phyloP scores from a whole-genome alignment of 441 rosid species.

The Gossypium armourianum region DNA sequence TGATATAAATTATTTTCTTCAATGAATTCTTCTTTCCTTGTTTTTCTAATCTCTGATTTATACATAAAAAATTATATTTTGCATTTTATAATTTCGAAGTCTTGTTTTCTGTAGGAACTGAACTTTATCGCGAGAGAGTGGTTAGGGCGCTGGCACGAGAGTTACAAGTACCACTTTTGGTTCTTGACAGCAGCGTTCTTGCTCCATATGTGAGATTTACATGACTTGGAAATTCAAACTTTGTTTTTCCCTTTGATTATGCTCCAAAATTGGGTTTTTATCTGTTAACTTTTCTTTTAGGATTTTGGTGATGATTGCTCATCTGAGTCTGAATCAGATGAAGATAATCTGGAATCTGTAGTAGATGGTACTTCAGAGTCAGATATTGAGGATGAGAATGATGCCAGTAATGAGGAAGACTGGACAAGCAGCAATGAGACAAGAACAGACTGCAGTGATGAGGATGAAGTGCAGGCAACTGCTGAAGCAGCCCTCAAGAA shows the following conservation, averaged over 20 bases:
- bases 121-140: constrained; percentile 83
- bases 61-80: constrained; percentile 8
- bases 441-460: constrained; percentile 59
- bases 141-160: constrained; percentile 85
- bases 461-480: constrained; percentile 50
- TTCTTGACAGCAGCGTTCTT: constrained; percentile 80
- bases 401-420: constrained; percentile 61
- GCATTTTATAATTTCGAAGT: constrained; percentile 9
- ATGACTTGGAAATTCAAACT: constrained; percentile 7
- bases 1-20: neutral
- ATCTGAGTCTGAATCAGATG: constrained; percentile 60
- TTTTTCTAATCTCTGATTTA: neutral
- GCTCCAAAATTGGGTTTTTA: constrained; percentile 8
- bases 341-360: constrained; percentile 41
- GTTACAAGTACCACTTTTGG: constrained; percentile 68
- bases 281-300: constrained; percentile 33
- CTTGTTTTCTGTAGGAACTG: constrained; percentile 50
- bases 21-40: neutral
- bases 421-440: constrained; percentile 54
- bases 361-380: constrained; percentile 69
- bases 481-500: constrained; percentile 73
- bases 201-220: constrained; percentile 76
- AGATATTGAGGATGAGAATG: constrained; percentile 71
- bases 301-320: constrained; percentile 60
- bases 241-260: constrained; percentile 8